Evolutionary conservation across 768 basidiomycete genomes (phyloP).

Genomic region (Cystofilobasidium capitatum): DNA sequence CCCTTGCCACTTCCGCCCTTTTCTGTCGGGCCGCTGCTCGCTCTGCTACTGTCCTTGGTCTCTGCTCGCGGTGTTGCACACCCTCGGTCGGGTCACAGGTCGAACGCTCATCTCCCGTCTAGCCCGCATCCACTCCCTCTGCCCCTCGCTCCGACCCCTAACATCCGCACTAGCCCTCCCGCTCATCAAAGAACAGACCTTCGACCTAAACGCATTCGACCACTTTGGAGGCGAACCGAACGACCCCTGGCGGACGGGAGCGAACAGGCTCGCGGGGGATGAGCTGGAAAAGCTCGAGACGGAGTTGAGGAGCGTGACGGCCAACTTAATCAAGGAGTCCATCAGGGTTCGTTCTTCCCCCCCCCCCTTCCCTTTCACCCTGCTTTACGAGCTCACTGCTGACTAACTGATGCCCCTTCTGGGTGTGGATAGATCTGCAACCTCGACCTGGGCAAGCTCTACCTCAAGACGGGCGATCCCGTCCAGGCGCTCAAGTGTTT

Average conservation of each 20-base stretch:
- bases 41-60: too few species aligned
- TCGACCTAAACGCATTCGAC: constrained; percentile 8
- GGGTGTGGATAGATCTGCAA: constrained; percentile 63
- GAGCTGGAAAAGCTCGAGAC: constrained; percentile 79
- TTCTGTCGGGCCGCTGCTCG: constrained; percentile 8
- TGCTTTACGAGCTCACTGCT: not conserved
- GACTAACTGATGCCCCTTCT: constrained; percentile 26
- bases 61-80: not conserved
- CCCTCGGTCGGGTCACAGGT: too few species aligned
- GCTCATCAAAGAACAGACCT: constrained; percentile 17
- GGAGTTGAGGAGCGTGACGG: constrained; percentile 86
- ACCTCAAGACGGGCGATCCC: constrained; percentile 63
- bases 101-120: constrained; percentile 66
- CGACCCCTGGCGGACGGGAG: constrained; percentile 59
- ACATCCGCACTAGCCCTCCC: constrained; percentile 21
- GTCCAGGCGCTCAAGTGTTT: constrained; percentile 64
- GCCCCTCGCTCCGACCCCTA: constrained; percentile 48
- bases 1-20: not conserved
- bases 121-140: constrained; percentile 54
- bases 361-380: not conserved
- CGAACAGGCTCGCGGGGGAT: constrained; percentile 54
- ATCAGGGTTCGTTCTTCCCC: constrained; percentile 58
- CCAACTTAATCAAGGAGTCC: constrained; percentile 98
- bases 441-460: constrained; percentile 74
- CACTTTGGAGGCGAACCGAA: not conserved